phyloP scores from a whole-genome alignment of 2,329 filamentous ascomycete genomes.

The Fusarium humuli region DNA sequence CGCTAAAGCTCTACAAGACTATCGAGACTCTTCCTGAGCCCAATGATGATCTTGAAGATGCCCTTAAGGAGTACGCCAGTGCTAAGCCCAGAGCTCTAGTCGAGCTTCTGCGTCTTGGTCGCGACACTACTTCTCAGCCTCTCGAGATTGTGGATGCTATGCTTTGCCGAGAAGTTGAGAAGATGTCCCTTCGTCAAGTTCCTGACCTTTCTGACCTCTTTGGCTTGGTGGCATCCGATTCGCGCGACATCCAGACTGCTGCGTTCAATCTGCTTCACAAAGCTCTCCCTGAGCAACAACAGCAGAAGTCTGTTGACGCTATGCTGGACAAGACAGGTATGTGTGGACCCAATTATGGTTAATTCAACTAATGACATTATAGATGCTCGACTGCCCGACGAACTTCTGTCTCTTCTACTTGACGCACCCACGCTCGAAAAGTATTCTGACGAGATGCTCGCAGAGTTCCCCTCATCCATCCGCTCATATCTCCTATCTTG shows the following conservation, averaged over 20 bases:
- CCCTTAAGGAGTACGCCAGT: conserved; percentile 70
- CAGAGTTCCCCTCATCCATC: conserved; percentile 75
- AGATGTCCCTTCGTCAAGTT: conserved; percentile 71
- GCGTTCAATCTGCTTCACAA: conserved; percentile 84
- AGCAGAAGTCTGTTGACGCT: conserved; percentile 83
- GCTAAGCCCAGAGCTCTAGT: conserved; percentile 69
- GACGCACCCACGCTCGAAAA: conserved; percentile 79
- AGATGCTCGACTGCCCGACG: conserved; percentile 80
- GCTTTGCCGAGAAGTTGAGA: conserved; percentile 75
- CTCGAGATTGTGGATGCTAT: conserved; percentile 80
- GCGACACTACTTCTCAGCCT: conserved; percentile 68
- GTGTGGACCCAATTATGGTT: not conserved
- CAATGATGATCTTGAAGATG: conserved; percentile 88
- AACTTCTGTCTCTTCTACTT: conserved; percentile 84
- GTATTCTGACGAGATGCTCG: conserved; percentile 73
- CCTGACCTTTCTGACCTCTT: conserved; percentile 77
- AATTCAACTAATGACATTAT: conserved; percentile 1
- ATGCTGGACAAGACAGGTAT: conserved; percentile 74
- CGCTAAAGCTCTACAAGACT: conserved; percentile 75
- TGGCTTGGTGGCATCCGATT: conserved; percentile 79
- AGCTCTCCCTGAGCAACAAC: conserved; percentile 81
- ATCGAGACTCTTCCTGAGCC: conserved; percentile 75
- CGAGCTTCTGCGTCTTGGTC: conserved; percentile 68
- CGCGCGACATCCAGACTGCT: conserved; percentile 79
- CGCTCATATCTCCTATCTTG: conserved; percentile 89